Evolutionary conservation across 257 asterid genomes (phyloP).

Genomic region (Apocynum venetum): DNA sequence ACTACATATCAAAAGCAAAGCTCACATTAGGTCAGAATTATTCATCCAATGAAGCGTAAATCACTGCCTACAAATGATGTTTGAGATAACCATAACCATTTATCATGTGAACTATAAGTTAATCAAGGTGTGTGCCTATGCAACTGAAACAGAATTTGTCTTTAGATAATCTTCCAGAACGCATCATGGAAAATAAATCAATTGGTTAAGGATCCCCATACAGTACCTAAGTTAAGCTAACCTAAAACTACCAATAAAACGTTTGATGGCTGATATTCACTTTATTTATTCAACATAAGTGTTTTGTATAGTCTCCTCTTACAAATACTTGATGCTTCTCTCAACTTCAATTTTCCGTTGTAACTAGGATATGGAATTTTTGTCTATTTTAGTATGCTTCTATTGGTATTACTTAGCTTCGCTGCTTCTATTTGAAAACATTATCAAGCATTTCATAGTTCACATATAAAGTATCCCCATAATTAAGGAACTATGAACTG

Average conservation of each 20-base stretch:
- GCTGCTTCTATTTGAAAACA: not conserved
- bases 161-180: not conserved
- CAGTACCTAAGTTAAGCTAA: not conserved
- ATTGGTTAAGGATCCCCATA: not conserved
- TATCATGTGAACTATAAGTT: not conserved
- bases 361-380: not conserved
- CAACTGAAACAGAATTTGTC: not conserved
- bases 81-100: not conserved
- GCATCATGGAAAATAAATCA: not conserved
- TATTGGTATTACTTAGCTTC: not conserved
- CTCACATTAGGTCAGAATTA: not conserved
- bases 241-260: not conserved
- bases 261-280: not conserved
- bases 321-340: not conserved
- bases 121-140: not conserved
- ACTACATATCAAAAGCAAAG: slow-evolving; percentile 40
- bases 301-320: not conserved
- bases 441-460: not conserved
- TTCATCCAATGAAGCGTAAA: not conserved
- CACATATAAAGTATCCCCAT: not conserved
- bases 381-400: not conserved
- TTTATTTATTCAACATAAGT: not conserved
- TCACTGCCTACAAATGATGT: not conserved
- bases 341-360: not conserved
- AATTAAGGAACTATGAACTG: not conserved